These are phyloP conservation scores for Pulveroboletus sp. DNA, from an alignment of 768 basidiomycete genomes.

Conservation along the genomic window DNA sequence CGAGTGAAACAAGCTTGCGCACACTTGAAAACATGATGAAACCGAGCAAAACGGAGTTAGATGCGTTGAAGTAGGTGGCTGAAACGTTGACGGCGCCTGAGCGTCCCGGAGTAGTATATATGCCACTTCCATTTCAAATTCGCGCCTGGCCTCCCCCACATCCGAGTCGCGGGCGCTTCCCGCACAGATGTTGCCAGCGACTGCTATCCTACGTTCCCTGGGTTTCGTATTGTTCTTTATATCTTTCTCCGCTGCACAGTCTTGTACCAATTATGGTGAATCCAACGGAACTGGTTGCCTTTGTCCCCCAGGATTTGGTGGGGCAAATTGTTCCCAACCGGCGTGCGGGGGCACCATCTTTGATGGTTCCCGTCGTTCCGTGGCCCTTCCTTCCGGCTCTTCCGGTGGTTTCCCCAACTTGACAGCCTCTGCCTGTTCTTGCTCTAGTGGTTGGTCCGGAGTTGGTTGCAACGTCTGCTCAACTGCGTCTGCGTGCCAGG, in stretches of 20 bases:
- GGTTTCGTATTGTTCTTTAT: conserved; percentile 9
- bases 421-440: conserved; percentile 62
- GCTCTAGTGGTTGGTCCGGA: conserved; percentile 73
- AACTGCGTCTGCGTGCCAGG: conserved; percentile 61
- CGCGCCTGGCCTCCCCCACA: background rate
- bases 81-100: too few relatives aligned
- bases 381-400: conserved; percentile 37
- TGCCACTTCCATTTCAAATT: too few relatives aligned
- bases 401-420: conserved; percentile 57
- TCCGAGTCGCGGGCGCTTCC: background rate
- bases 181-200: conserved; percentile 9
- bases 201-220: conserved; percentile 7
- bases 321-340: conserved; percentile 60
- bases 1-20: background rate
- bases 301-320: conserved; percentile 83
- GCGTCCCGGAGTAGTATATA: too few relatives aligned
- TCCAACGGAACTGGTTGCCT: conserved; percentile 41
- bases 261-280: conserved; percentile 26
- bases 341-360: conserved; percentile 82
- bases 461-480: conserved; percentile 79
- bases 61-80: too few relatives aligned
- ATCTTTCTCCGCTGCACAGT: conserved; percentile 18
- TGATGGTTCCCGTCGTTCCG: conserved; percentile 57
- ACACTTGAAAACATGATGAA: conserved; percentile 47
- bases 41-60: too few relatives aligned